Base-by-base conservation (phyloP, 2,329 filamentous ascomycete genomes). In the Cladobotryum mycophilum region DNA sequence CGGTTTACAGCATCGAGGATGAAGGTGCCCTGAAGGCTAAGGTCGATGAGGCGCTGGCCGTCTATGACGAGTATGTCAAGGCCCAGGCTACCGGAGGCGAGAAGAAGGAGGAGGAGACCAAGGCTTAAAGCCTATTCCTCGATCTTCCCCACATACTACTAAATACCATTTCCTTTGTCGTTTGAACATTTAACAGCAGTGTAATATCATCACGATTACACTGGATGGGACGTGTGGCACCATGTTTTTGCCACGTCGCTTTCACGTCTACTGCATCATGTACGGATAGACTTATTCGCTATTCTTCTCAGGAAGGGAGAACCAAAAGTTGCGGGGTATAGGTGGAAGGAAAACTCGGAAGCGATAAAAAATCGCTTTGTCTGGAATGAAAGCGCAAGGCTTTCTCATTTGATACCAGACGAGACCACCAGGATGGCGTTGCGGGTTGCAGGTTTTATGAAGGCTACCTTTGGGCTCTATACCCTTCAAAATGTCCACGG, bases 51-150 rank as follows among this genome's bases (percentile, higher is more conserved):
- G 93, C 93, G 60, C 86, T 99, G 68, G 88, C 82, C 61, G 93
- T 99, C 63, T 99, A 97, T 70, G 90, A 99, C 67, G 93, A 99
- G 73, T 99, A 99, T 72, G 86, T 97, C 75, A 97, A 97, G 84
- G 83, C 82, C 66, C 89, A 93, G 69, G 66, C 67, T 36, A 67
- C 56, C 35, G 66, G 60, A 47, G 68, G 60, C 48, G 72, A 73
- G 56, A 64, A 62, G 45, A 72, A 75, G 64, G 78, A 81, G 67
- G 66, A 68, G 55, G 69, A 70, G 63, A 66, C 64, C 53, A 72
- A 74, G 70, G 67, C 69, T 59, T 72, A 72, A 72, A 63, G 34
- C n/a, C 18, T 25, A 41, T 52, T 48, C 36, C 36, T 48, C 46
- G 18, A 51, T 40, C 46, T 40, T 15, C 47, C 45, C 33, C 44